phyloP scores from a whole-genome alignment of 768 basidiomycete genomes.

The Amanita rubescens region DNA sequence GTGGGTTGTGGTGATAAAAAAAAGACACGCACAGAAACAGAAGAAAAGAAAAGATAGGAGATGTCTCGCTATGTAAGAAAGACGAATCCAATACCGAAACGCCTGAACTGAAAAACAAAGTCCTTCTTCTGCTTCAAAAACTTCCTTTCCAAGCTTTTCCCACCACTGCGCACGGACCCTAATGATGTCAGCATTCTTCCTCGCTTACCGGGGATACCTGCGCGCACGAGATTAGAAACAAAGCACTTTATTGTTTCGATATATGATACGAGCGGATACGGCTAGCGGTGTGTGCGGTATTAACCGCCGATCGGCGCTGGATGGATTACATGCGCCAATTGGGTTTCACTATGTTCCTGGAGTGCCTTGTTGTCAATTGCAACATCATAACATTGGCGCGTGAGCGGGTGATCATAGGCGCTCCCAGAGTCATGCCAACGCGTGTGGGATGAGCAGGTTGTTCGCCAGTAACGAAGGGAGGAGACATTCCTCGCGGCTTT shows the following conservation, averaged over 20 bases:
- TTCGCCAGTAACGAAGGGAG: no score
- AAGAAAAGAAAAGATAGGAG: slow-evolving; percentile 14
- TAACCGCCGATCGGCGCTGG: not conserved
- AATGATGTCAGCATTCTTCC: not conserved
- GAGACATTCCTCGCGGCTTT: no score
- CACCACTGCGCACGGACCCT: slow-evolving; percentile 8
- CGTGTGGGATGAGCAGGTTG: no score
- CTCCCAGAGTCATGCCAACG: no score
- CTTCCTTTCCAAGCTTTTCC: slow-evolving; percentile 7
- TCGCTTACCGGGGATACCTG: not conserved
- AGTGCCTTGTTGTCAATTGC: no score
- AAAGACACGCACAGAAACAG: slow-evolving; percentile 25
- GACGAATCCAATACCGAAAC: slow-evolving; percentile 6
- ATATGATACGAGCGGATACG: no score
- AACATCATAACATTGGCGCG: no score
- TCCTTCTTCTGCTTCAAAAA: not conserved
- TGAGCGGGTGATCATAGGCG: no score
- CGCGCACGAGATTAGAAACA: not conserved
- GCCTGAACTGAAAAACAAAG: not conserved
- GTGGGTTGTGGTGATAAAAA: slow-evolving; percentile 18
- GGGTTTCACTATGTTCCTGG: no score
- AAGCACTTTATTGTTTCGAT: no score
- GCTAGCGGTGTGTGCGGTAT: no score
- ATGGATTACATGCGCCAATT: no score
- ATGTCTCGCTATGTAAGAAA: slow-evolving; percentile 8